A percentile compares a stretch with the other conserved stretches of the same genome.
These are phyloP conservation scores for Eucalyptus rudis DNA, from an alignment of 345 rosid genomes.

Conservation along the genomic window DNA sequence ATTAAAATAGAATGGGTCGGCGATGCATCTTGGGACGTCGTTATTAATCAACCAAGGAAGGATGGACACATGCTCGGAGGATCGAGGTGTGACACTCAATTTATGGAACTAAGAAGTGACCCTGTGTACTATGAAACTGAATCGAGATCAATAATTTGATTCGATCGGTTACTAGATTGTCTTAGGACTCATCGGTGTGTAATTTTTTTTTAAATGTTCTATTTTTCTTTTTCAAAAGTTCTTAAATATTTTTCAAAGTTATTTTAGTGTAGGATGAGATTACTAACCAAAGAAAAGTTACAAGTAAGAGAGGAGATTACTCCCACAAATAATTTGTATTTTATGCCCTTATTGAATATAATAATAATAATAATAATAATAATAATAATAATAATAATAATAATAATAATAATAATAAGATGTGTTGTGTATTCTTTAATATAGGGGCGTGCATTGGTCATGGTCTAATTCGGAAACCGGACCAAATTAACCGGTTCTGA, in stretches of 20 bases:
- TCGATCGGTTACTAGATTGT: background rate
- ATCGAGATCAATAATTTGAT: background rate
- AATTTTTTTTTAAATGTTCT: background rate
- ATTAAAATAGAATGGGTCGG: too few relatives aligned
- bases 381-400: background rate
- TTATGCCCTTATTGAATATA: background rate
- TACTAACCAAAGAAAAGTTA: background rate
- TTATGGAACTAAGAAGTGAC: background rate
- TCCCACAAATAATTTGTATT: background rate
- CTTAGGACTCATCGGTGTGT: background rate
- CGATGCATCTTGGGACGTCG: too few relatives aligned
- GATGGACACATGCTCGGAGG: too few relatives aligned
- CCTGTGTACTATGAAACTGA: fast-evolving
- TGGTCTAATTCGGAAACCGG: too few relatives aligned
- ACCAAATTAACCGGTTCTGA: too few relatives aligned
- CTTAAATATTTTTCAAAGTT: background rate
- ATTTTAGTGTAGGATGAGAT: background rate
- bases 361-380: background rate
- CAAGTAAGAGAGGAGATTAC: background rate
- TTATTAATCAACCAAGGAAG: too few relatives aligned
- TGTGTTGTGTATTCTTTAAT: too few relatives aligned
- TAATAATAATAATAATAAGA: background rate
- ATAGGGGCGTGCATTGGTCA: too few relatives aligned
- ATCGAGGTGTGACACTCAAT: too few relatives aligned
- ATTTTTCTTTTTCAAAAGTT: too few relatives aligned